Percentiles rank a stretch among this genome's conserved stretches.
These are phyloP conservation scores for Aspergillus wentii DNA, from an alignment of 495 filamentous ascomycete genomes.

Conservation along the genomic window DNA sequence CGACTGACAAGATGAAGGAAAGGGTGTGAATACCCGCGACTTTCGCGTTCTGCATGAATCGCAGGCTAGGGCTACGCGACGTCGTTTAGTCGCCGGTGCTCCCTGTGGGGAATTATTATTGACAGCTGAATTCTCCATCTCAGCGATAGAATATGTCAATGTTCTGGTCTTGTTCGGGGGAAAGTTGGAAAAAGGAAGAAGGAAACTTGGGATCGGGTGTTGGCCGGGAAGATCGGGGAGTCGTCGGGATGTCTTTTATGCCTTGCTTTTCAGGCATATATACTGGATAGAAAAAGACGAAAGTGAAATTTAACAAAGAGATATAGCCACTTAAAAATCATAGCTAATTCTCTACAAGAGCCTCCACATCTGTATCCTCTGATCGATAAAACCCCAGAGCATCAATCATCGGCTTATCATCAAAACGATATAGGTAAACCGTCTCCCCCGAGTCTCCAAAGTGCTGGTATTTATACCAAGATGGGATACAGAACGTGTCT, in stretches of 20 bases:
- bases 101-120: too few species aligned
- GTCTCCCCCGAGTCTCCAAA: conserved; percentile 25
- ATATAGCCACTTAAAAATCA: background rate
- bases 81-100: conserved; percentile 27
- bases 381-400: conserved; percentile 38
- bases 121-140: too few species aligned
- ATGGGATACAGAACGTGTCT: conserved; percentile 43
- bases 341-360: conserved; percentile 3
- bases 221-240: background rate
- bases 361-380: conserved; percentile 30
- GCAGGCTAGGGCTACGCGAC: conserved; percentile 37
- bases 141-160: background rate
- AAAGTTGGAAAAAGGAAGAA: background rate
- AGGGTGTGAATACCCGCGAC: conserved; percentile 28
- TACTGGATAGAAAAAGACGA: too few species aligned
- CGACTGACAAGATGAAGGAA: background rate
- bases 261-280: background rate
- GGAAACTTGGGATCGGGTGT: background rate
- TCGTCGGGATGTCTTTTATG: background rate
- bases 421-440: conserved; percentile 42
- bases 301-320: background rate
- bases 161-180: background rate
- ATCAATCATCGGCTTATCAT: conserved; percentile 42
- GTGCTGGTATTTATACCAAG: conserved; percentile 40
- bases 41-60: conserved; percentile 41